Conservation (phyloP, 1,139 yeast species). For the Sugiyamaella xylanicola region DNA sequence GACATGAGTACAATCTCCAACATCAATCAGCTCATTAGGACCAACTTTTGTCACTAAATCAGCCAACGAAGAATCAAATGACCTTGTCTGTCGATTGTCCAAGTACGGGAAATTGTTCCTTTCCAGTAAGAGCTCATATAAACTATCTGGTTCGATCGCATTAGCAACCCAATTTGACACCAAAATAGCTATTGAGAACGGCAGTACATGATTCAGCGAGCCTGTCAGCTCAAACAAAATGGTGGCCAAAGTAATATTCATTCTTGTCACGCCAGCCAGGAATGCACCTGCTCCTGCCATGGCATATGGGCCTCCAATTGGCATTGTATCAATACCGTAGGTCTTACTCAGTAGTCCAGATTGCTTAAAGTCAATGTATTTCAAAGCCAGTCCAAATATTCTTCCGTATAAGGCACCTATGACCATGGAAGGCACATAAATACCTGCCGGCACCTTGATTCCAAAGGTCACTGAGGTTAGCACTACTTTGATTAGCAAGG, state of each 20-base stretch:
- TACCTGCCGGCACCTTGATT: constrained; percentile 64
- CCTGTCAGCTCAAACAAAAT: constrained; percentile 64
- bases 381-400: constrained; percentile 52
- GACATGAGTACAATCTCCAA: constrained; percentile 47
- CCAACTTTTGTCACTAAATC: constrained; percentile 47
- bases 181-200: constrained; percentile 59
- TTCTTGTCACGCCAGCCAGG: constrained; percentile 68
- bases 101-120: constrained; percentile 60
- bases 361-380: constrained; percentile 43
- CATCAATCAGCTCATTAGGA: constrained; percentile 42
- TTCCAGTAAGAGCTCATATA: constrained; percentile 55
- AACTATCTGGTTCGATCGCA: constrained; percentile 54
- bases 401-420: constrained; percentile 68
- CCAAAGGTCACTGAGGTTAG: constrained; percentile 62
- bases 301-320: constrained; percentile 59
- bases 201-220: constrained; percentile 60
- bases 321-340: constrained; percentile 20
- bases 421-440: constrained; percentile 71
- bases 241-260: constrained; percentile 64
- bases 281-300: constrained; percentile 70
- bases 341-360: constrained; percentile 17
- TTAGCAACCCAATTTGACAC: constrained; percentile 63
- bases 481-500: constrained; percentile 51
- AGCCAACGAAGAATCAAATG: constrained; percentile 47
- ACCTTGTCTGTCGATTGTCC: constrained; percentile 45